Base-by-base conservation (phyloP, 257 asterid genomes). In the Przewalskia tangutica region DNA sequence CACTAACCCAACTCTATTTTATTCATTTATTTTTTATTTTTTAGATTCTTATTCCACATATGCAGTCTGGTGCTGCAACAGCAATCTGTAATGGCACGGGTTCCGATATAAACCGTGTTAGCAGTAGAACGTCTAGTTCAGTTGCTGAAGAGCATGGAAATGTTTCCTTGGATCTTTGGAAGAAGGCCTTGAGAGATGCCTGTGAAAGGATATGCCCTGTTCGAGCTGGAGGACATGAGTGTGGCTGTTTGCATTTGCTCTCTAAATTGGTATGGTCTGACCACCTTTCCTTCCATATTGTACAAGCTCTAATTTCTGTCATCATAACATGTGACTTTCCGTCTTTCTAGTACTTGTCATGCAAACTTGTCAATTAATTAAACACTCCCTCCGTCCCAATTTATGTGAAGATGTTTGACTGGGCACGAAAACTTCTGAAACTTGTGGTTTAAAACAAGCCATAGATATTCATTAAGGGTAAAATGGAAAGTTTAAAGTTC, bases 171-270 rank as follows among this genome's bases (percentile, higher is more conserved):
- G 93, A 91, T 86, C 87, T 92, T 55, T 96, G 98, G 99, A 92
- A 92, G 89, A 96, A 93, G 84, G 98, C 99, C 34, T 93, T 96
- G 85, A 92, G 85, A 82, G 98, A 96, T 85, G 95, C 98, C 17
- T 91, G 97, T 81, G 97, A 91, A 87, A 91, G 92, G 91, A 93
- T 96, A 86, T 96, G 99, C 79, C 99, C 99, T 4, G 81, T 91
- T 59, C 97, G 97, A 16, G 97, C 98, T 0, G 92, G 84, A 65
- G 91, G 91, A 67, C 88, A 88, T 27, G 91, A 89, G 36, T 94
- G 99, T 54, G 98, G 99, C 81, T 96, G 99, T 89, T 87, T 94
- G 93, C 85, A 91, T 82, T 86, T 89, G 80, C 95, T 93, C 64
- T 83, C 95, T 88, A 91, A 89, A 87, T 82, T 94, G 98, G 99